Evolutionary conservation across 257 asterid species (phyloP).

Genomic region (Nicotiana attenuata): DNA sequence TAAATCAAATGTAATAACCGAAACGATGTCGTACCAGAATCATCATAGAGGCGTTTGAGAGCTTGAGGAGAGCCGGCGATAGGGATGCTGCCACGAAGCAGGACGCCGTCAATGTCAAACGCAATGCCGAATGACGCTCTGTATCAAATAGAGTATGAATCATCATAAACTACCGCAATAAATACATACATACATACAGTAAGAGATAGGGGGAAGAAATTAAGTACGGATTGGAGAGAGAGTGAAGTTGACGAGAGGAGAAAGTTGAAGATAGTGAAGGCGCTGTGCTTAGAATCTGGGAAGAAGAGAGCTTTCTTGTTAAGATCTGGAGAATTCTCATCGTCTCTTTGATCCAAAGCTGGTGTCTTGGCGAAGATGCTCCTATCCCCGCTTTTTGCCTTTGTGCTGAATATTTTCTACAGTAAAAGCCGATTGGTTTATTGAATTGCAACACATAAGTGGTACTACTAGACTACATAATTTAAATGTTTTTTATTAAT

Average conservation of each 20-base stretch:
- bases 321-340: constrained; percentile 5
- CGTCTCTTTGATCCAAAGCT: background rate
- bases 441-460: background rate
- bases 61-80: constrained; percentile 84
- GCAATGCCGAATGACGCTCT: constrained; percentile 63
- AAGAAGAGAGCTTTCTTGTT: constrained; percentile 4
- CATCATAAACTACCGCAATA: background rate
- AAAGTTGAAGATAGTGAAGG: background rate
- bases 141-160: constrained; percentile 20
- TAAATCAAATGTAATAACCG: background rate
- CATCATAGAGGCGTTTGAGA: constrained; percentile 60
- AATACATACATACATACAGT: background rate
- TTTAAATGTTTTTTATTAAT: too few relatives aligned
- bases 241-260: background rate
- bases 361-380: background rate
- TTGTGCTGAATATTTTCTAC: too few relatives aligned
- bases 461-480: too few relatives aligned
- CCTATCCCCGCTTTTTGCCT: too few relatives aligned
- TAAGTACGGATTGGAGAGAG: constrained; percentile 14
- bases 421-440: background rate
- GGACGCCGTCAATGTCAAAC: constrained; percentile 92
- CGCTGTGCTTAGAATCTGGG: background rate
- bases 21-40: constrained; percentile 35
- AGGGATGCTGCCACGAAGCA: constrained; percentile 68
- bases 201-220: background rate